Conservation (phyloP, 805 yeast species). For the Starmerella cellae region DNA sequence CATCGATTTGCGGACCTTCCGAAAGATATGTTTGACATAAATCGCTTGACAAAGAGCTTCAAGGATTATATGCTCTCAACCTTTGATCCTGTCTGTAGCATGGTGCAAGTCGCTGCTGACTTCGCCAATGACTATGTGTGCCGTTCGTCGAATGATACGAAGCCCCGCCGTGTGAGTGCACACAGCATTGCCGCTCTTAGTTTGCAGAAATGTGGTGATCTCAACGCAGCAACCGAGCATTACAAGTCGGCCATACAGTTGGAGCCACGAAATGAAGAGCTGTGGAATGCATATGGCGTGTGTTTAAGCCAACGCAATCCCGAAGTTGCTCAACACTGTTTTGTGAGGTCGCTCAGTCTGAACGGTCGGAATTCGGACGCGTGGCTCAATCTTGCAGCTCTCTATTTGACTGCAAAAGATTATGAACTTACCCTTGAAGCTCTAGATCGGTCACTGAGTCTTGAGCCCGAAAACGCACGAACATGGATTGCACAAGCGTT, state of each 20-base stretch:
- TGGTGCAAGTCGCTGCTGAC: constrained; percentile 1
- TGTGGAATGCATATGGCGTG: constrained; percentile 77
- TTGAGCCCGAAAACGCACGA: constrained; percentile 59
- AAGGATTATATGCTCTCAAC: neutral
- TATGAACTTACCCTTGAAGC: constrained; percentile 59
- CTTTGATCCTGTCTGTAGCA: neutral
- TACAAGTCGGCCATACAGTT: constrained; percentile 56
- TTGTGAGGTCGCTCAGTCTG: constrained; percentile 63
- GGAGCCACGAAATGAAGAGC: constrained; percentile 55
- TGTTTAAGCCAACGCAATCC: constrained; percentile 54
- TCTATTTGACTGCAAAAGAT: constrained; percentile 60
- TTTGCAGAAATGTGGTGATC: constrained; percentile 21
- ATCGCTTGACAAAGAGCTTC: neutral
- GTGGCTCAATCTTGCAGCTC: constrained; percentile 73
- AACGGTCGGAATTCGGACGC: constrained; percentile 52
- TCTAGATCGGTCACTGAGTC: constrained; percentile 58
- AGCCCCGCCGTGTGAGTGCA: constrained; percentile 29
- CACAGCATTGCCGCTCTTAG: constrained; percentile 63
- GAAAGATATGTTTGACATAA: neutral
- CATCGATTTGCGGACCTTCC: neutral
- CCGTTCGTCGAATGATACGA: constrained; percentile 8
- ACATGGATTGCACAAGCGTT: constrained; percentile 87
- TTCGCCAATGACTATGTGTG: constrained; percentile 7
- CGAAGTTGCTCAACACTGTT: constrained; percentile 80
- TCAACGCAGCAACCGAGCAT: constrained; percentile 42